Evolutionary conservation across 139 green algal genomes (phyloP), one percentile per base, ranked within the genome.

Genomic region (Chlamydomonas asymmetrica): DNA sequence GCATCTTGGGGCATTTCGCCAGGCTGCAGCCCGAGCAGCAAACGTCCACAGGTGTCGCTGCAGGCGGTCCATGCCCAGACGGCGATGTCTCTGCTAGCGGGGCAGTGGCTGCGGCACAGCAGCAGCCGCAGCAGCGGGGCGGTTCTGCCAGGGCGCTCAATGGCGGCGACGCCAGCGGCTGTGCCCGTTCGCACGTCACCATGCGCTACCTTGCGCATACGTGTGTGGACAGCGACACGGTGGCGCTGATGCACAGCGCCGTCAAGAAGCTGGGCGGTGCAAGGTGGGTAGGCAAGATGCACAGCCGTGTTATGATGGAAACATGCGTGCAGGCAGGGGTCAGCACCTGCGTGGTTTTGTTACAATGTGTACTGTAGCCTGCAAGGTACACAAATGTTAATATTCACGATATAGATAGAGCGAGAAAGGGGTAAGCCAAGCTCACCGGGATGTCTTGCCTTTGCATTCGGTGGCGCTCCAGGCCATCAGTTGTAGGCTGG

Each of bases 191-290:
- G n/a, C n/a, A n/a, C n/a, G n/a, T n/a, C n/a, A n/a, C 27, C 29
- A 39, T 48, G 32, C 31, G 32, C 6, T 66, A 66, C 50, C 63
- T 79, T 49, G 63, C 63, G 20, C 50, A 56, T 38, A 73, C 73
- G 3, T 63, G 38, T 27, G 22, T 79, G 8, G 73, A 71, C 25
- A 37, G 27, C 5, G 52, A 40, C 0, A 29, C 38, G 49, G n/a
- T 48, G 39, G 49, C 63, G 3, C 27, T 63, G 3, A 31, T 76
- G 10, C 43, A 72, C 20, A 59, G 40, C 5, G 76, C 76, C 1
- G 41, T 75, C 22, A 23, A 32, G 69, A 63, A 82, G 69, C 63
- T 82, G 18, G 69, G 63, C 5, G 52, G 48, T 25, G 69, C 69
- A 8, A 40, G 39, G 67, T 82, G 40, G 23, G 60, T n/a, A 8